These are phyloP conservation scores for Candida ortonii DNA, from an alignment of 805 yeast species.

Conservation along the genomic window DNA sequence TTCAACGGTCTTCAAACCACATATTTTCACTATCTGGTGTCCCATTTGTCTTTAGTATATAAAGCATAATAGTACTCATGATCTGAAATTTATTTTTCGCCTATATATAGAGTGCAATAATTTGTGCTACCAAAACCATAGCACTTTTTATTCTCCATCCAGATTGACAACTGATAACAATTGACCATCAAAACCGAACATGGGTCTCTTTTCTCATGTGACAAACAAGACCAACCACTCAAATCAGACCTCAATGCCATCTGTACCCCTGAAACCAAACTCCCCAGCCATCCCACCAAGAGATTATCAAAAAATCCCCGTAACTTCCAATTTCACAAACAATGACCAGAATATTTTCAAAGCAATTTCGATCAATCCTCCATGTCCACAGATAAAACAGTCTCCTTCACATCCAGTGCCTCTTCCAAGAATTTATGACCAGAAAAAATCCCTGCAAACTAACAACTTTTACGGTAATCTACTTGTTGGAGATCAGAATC, in stretches of 20 bases:
- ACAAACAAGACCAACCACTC: slow-evolving; percentile 13
- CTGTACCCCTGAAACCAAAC: too few species aligned
- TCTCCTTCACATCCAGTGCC: slow-evolving; percentile 70
- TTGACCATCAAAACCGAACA: too few species aligned
- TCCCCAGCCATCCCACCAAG: slow-evolving; percentile 28
- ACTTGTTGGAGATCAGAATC: slow-evolving; percentile 60
- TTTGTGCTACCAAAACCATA: too few species aligned
- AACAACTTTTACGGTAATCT: slow-evolving; percentile 78
- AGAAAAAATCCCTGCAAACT: slow-evolving; percentile 58
- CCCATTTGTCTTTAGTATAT: too few species aligned
- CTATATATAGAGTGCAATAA: too few species aligned
- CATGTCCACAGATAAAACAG: slow-evolving; percentile 26
- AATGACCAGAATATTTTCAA: too few species aligned
- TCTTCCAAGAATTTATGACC: slow-evolving; percentile 45
- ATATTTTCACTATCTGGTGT: slow-evolving; percentile 65
- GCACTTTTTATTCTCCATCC: too few species aligned
- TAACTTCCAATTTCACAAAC: too few species aligned
- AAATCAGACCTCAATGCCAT: not conserved
- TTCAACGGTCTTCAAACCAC: slow-evolving; percentile 70
- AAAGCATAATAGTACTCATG: too few species aligned
- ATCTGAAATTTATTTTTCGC: too few species aligned
- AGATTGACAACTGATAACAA: too few species aligned
- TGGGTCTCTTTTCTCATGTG: slow-evolving; percentile 24
- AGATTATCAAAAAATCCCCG: slow-evolving; percentile 14
- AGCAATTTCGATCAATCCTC: slow-evolving; percentile 22